Evolutionary conservation across 2,329 filamentous ascomycete species (phyloP).

Genomic region (Cadophora malorum): DNA sequence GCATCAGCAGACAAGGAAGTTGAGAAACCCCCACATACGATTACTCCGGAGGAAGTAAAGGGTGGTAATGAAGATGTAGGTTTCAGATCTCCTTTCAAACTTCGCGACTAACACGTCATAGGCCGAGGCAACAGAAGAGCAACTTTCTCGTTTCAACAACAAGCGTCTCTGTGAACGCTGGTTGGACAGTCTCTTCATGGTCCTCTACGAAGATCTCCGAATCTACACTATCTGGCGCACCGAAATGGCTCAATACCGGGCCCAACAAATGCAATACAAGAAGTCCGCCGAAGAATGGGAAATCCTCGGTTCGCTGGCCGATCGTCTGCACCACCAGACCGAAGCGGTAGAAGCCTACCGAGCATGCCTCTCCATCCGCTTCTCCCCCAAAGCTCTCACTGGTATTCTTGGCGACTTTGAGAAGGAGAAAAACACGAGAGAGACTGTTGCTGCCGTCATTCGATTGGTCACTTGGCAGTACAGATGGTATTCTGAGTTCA

Average conservation of each 20-base stretch:
- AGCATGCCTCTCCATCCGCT: conserved; percentile 83
- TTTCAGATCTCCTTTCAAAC: conserved; percentile 30
- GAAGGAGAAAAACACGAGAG: conserved; percentile 77
- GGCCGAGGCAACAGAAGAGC: conserved; percentile 69
- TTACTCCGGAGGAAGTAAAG: conserved; percentile 79
- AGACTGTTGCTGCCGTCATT: conserved; percentile 85
- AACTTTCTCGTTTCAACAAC: conserved; percentile 92
- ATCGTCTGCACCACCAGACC: conserved; percentile 88
- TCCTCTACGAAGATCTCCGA: conserved; percentile 94
- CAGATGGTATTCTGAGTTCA: conserved; percentile 99
- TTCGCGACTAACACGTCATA: conserved; percentile 45
- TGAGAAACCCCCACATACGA: conserved; percentile 81
- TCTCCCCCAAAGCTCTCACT: conserved; percentile 89
- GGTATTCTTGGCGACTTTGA: conserved; percentile 85
- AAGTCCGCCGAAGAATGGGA: conserved; percentile 99
- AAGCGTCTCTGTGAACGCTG: conserved; percentile 97
- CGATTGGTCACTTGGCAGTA: conserved; percentile 97
- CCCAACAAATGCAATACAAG: conserved; percentile 93
- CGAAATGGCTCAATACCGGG: conserved; percentile 93
- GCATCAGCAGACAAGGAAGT: conserved; percentile 51
- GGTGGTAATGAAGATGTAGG: conserved; percentile 74
- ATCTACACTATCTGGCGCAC: conserved; percentile 99
- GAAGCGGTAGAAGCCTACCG: conserved; percentile 95
- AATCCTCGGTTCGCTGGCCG: conserved; percentile 90
- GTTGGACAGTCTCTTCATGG: conserved; percentile 99